Base-by-base conservation (phyloP, 1,139 yeast species). In the Sugiyamaella castrensis region DNA sequence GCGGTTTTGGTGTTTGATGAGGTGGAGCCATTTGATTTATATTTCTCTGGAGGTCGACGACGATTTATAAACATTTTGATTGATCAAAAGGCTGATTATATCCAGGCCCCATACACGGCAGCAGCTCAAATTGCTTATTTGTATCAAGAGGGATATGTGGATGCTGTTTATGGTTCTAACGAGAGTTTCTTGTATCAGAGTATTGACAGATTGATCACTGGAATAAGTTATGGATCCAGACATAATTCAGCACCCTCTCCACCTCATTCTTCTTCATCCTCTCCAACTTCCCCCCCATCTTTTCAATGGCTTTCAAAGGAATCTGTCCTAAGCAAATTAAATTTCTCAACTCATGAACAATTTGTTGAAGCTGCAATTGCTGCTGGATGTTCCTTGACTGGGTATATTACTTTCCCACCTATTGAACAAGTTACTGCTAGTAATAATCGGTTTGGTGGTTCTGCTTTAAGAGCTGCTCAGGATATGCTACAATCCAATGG, bases 101-200 rank as follows among this genome's bases (percentile, higher is more conserved):
- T 88, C 53, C 79, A 89, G 13, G 85, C 95, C 30, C 98, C 98
- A 1, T 89, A 83, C 62, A 77, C 82, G 49, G 81, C 97, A 0
- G 81, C 89, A 65, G 80, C 86, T 47, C 98, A 92, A 67, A 73
- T 92, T 58, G 80, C 87, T 8, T 88, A 87, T 61, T 71, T 91
- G 60, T 72, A 77, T 55, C 57, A 54, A 31, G 76, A 75, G 48
- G 74, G 69, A 28, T 67, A 75, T 37, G 78, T 91, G 48, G 95
- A 91, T 66, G 81, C 87, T 1, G 79, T 91, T 34, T 88, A 82
- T 65, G 95, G 95, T 1, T 85, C 96, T 8, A 82, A 91, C 1
- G 98, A 92, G 60, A 74, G 82, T 41, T 70, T 91, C 43, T 71
- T 91, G 63, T 66, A 79, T 50, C 71, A 72, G 5, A 73, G 79